Evolutionary conservation across 2,329 filamentous ascomycete genomes (phyloP).

Genomic region (Ceratocystis albifundus): DNA sequence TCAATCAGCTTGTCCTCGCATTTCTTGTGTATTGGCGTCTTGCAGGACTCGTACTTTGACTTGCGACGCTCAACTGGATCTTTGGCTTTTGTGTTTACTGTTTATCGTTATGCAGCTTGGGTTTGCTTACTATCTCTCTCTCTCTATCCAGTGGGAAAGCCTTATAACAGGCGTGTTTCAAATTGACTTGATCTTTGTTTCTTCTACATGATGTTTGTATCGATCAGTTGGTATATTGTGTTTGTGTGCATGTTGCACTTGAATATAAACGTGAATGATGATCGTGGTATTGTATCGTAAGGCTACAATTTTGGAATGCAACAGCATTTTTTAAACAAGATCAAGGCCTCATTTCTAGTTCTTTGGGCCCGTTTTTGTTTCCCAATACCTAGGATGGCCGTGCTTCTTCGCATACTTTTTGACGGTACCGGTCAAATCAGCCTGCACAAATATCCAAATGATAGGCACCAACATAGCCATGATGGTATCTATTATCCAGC

Average conservation of each 20-base stretch:
- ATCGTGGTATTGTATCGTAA: too few relatives aligned
- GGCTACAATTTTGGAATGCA: too few relatives aligned
- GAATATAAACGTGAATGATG: not conserved
- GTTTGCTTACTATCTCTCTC: not conserved
- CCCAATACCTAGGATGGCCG: slow-evolving; percentile 45
- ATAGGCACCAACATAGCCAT: slow-evolving; percentile 43
- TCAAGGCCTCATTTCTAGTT: slow-evolving; percentile 1
- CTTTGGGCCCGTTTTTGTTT: slow-evolving; percentile 23
- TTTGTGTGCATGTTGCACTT: not conserved
- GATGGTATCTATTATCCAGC: slow-evolving; percentile 48
- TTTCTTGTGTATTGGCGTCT: not conserved
- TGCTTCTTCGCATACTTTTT: slow-evolving; percentile 44
- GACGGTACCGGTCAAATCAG: slow-evolving; percentile 48
- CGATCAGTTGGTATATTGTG: not conserved
- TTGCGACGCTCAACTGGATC: not conserved
- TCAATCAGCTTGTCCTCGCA: not conserved
- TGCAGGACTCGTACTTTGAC: not conserved
- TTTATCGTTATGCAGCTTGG: not conserved
- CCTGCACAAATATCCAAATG: slow-evolving; percentile 47
- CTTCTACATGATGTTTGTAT: not conserved
- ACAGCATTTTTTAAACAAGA: not conserved
- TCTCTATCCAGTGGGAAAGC: not conserved
- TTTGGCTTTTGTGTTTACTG: not conserved
- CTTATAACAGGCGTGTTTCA: slow-evolving; percentile 8
- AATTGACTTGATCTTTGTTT: slow-evolving; percentile 6